A percentile compares a stretch with the other conserved stretches of the same genome.
phyloP scores from a whole-genome alignment of 495 filamentous ascomycete genomes.

The Neurospora sp. region DNA sequence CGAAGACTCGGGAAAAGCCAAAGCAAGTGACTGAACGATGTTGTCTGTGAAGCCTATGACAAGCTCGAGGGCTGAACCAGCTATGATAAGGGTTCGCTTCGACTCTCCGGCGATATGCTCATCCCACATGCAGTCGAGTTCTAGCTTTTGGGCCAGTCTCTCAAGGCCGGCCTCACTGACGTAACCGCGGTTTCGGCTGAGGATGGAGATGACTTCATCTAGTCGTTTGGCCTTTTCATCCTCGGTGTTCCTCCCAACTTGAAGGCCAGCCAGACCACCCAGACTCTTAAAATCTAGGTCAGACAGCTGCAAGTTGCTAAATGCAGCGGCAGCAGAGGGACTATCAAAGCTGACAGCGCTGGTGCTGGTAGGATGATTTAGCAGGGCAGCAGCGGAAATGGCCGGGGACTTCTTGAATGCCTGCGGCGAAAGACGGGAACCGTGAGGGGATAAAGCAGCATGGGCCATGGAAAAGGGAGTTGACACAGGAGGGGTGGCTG shows the following conservation, averaged over 20 bases:
- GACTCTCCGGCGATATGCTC: conserved; percentile 34
- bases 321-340: conserved; percentile 39
- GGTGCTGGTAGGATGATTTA: conserved; percentile 25
- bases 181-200: conserved; percentile 33
- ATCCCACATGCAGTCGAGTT: conserved; percentile 64
- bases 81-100: conserved; percentile 55
- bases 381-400: conserved; percentile 25
- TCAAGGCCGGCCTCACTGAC: conserved; percentile 79
- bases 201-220: conserved; percentile 38
- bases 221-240: conserved; percentile 48
- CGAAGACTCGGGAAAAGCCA: conserved; percentile 36
- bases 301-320: conserved; percentile 34
- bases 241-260: conserved; percentile 36
- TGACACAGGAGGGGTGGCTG: conserved; percentile 44
- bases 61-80: conserved; percentile 51
- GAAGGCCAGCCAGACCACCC: conserved; percentile 13
- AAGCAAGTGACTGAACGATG: conserved; percentile 36
- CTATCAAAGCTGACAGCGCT: conserved; percentile 41
- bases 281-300: conserved; percentile 34
- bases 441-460: conserved; percentile 41
- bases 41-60: conserved; percentile 43
- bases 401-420: conserved; percentile 46
- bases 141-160: conserved; percentile 58
- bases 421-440: conserved; percentile 42
- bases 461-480: conserved; percentile 44